These are phyloP conservation scores for Aspergillus hortae DNA, from an alignment of 2,329 filamentous ascomycete genomes.

Conservation along the genomic window DNA sequence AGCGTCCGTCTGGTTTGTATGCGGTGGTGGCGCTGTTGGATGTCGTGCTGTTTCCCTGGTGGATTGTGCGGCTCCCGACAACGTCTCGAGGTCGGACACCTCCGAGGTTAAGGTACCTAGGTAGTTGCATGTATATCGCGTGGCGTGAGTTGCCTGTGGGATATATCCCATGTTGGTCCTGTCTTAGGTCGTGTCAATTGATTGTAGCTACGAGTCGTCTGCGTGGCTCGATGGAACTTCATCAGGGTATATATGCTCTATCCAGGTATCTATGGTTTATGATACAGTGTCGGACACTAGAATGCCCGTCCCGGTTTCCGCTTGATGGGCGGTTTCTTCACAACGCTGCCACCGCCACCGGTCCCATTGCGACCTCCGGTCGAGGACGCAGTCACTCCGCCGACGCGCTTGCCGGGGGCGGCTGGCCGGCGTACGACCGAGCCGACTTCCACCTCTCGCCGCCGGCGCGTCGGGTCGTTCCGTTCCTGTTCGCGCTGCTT, in stretches of 20 bases:
- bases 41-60: constrained; percentile 2
- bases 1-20: constrained; percentile 20
- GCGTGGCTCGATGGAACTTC: background rate
- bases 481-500: constrained; percentile 38
- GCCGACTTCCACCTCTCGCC: constrained; percentile 34
- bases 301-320: constrained; percentile 36
- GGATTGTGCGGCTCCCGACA: background rate
- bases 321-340: constrained; percentile 35
- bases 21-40: constrained; percentile 2
- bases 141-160: background rate
- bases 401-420: constrained; percentile 24
- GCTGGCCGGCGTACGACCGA: constrained; percentile 35
- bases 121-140: background rate
- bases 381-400: constrained; percentile 27
- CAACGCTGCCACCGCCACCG: constrained; percentile 31
- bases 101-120: too few relatives aligned
- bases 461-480: constrained; percentile 32
- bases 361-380: constrained; percentile 16
- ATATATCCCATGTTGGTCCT: background rate
- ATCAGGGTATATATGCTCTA: constrained; percentile 9
- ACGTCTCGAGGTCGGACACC: too few relatives aligned
- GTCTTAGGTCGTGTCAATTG: too few relatives aligned
- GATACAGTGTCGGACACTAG: constrained; percentile 12
- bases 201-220: background rate
- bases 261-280: constrained; percentile 1